Conservation (phyloP, 2,329 filamentous ascomycete genomes). For the Zasmidium angulare region DNA sequence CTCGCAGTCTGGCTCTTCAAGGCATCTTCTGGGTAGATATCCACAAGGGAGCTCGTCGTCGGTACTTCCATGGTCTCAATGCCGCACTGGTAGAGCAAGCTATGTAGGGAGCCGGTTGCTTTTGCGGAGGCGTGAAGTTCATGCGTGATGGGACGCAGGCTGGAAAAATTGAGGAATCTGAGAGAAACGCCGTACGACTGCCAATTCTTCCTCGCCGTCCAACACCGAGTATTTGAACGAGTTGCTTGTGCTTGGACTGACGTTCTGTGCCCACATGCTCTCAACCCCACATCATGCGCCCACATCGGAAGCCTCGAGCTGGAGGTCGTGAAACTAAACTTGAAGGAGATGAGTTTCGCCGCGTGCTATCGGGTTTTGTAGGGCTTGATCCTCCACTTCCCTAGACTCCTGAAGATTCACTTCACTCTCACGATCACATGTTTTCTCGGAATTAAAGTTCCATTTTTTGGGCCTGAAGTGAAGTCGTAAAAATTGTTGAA, state of each 20-base stretch:
- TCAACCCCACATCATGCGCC: not conserved
- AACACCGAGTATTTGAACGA: not conserved
- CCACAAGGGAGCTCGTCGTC: slow-evolving; percentile 69
- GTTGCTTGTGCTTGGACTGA: not conserved
- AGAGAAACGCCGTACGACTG: not conserved
- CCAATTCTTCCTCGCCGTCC: not conserved
- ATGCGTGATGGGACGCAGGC: not conserved
- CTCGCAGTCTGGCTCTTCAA: slow-evolving; percentile 66
- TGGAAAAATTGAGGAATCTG: not conserved
- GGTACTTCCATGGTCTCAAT: slow-evolving; percentile 58
- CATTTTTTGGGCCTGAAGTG: no score
- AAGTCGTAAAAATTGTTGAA: no score
- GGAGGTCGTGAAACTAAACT: not conserved
- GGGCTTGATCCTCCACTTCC: not conserved
- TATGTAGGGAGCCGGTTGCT: not conserved
- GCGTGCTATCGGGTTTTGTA: not conserved
- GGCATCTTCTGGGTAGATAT: slow-evolving; percentile 80
- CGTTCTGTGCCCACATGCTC: slow-evolving; percentile 1
- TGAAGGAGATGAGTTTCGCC: not conserved
- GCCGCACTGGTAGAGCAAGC: not conserved
- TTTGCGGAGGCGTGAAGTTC: not conserved
- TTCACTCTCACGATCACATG: not conserved
- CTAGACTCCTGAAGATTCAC: not conserved
- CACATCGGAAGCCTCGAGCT: not conserved
- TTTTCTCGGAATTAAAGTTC: no score